Percentiles rank a stretch among this genome's conserved stretches.
Conservation (phyloP, 169 alveolate species). For the Cryptosporidium tyzzeri region DNA sequence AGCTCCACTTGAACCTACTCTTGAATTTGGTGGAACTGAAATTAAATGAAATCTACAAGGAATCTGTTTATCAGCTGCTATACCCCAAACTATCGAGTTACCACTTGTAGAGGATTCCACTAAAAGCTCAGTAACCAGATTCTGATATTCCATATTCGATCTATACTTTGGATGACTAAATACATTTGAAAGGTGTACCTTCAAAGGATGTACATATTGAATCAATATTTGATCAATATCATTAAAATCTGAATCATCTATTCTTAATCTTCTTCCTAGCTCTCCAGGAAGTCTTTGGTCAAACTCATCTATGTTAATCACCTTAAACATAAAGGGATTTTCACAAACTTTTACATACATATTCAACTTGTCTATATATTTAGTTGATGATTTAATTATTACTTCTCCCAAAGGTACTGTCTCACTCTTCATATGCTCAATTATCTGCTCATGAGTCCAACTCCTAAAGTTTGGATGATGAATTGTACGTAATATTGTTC, state of each 20-base stretch:
- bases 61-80: slow-evolving; percentile 58
- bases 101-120: slow-evolving; percentile 68
- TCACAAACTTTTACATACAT: slow-evolving; percentile 61
- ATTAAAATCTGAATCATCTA: slow-evolving; percentile 49
- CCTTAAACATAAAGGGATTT: slow-evolving; percentile 61
- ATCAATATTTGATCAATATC: slow-evolving; percentile 68
- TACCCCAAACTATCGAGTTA: slow-evolving; percentile 75
- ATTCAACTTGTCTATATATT: slow-evolving; percentile 36
- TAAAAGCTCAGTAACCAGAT: slow-evolving; percentile 43
- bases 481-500: slow-evolving; percentile 47
- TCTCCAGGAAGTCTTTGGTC: slow-evolving; percentile 72
- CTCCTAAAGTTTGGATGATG: slow-evolving; percentile 71
- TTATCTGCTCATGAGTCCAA: slow-evolving; percentile 54
- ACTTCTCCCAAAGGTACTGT: slow-evolving; percentile 54
- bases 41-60: slow-evolving; percentile 74
- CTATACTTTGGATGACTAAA: slow-evolving; percentile 62
- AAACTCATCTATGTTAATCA: slow-evolving; percentile 60
- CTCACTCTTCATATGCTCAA: slow-evolving; percentile 34
- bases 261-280: slow-evolving; percentile 60
- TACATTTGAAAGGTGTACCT: slow-evolving; percentile 50
- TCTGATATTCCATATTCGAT: slow-evolving; percentile 67
- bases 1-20: slow-evolving; percentile 74
- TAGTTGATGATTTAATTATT: slow-evolving; percentile 49
- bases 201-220: slow-evolving; percentile 72
- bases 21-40: slow-evolving; percentile 68